These are phyloP conservation scores for Trametes elegans DNA, from an alignment of 768 basidiomycete species.

Conservation along the genomic window DNA sequence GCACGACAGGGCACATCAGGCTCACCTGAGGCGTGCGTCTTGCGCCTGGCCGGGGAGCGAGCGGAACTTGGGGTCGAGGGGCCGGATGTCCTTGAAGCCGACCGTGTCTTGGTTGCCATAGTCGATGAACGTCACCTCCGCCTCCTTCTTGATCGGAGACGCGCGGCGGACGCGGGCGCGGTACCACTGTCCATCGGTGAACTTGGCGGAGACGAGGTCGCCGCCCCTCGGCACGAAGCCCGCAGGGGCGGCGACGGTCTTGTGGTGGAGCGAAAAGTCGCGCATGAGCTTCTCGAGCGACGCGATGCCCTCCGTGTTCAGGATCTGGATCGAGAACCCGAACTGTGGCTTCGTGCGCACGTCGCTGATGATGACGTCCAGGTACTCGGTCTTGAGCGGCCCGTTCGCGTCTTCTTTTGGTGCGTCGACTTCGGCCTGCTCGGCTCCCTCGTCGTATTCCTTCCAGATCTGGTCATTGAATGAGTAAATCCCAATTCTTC, in stretches of 20 bases:
- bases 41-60: conserved; percentile 90
- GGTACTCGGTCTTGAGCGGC: conserved; percentile 77
- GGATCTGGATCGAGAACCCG: conserved; percentile 87
- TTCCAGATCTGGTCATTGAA: conserved; percentile 69
- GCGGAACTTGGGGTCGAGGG: conserved; percentile 88
- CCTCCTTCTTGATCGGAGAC: conserved; percentile 90
- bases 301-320: conserved; percentile 91
- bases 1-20: not conserved
- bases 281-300: conserved; percentile 91
- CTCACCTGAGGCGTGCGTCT: conserved; percentile 85
- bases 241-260: conserved; percentile 56
- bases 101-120: conserved; percentile 94
- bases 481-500: not conserved
- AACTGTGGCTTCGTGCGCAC: conserved; percentile 73
- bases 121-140: conserved; percentile 92
- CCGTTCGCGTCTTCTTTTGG: conserved; percentile 44
- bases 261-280: conserved; percentile 88
- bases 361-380: conserved; percentile 92
- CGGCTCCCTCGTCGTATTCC: conserved; percentile 75
- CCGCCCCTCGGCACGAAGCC: conserved; percentile 80
- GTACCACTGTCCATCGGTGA: conserved; percentile 94
- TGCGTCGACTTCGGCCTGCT: conserved; percentile 49
- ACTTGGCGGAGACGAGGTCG: conserved; percentile 92
- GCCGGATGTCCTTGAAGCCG: conserved; percentile 79
- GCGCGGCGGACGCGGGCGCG: conserved; percentile 85